Percentiles rank a stretch among this genome's conserved stretches.
phyloP scores from a whole-genome alignment of 2,329 filamentous ascomycete genomes.

The Colletotrichum plurivorum region DNA sequence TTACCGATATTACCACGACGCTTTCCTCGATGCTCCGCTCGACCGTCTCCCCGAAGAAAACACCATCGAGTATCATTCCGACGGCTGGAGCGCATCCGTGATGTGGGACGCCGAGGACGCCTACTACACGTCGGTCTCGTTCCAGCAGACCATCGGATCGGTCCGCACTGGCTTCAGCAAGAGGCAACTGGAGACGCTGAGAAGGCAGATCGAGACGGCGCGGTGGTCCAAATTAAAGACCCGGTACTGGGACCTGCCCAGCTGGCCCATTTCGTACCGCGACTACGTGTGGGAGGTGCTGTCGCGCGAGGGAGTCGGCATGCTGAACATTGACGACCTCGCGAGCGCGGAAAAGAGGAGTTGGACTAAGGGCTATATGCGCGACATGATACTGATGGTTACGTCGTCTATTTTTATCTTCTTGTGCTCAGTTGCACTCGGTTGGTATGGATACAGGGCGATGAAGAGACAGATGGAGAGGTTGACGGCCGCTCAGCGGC shows the following conservation, averaged over 20 bases:
- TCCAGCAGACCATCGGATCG: conserved; percentile 67
- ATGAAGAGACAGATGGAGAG: not conserved
- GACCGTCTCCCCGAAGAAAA: conserved; percentile 48
- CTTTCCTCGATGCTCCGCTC: conserved; percentile 77
- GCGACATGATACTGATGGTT: not conserved
- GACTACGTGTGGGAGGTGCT: conserved; percentile 70
- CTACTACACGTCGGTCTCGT: conserved; percentile 75
- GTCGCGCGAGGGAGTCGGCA: conserved; percentile 67
- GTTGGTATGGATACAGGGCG: not conserved
- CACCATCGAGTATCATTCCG: not conserved
- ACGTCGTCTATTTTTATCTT: not conserved
- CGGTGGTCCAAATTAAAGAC: conserved; percentile 66
- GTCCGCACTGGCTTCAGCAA: conserved; percentile 60
- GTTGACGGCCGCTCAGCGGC: not conserved
- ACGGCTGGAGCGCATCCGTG: too few species aligned
- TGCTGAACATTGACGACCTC: conserved; percentile 74
- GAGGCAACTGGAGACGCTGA: conserved; percentile 58
- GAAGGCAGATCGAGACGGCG: conserved; percentile 62
- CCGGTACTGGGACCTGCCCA: conserved; percentile 73
- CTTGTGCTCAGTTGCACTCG: not conserved
- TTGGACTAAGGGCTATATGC: conserved; percentile 8
- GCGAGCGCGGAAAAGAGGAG: conserved; percentile 39
- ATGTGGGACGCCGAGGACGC: conserved; percentile 45
- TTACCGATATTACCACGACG: conserved; percentile 68
- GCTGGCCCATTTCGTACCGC: conserved; percentile 66